Evolutionary conservation across 2,329 filamentous ascomycete species (phyloP).

Genomic region (Hymenoscyphus occultus): DNA sequence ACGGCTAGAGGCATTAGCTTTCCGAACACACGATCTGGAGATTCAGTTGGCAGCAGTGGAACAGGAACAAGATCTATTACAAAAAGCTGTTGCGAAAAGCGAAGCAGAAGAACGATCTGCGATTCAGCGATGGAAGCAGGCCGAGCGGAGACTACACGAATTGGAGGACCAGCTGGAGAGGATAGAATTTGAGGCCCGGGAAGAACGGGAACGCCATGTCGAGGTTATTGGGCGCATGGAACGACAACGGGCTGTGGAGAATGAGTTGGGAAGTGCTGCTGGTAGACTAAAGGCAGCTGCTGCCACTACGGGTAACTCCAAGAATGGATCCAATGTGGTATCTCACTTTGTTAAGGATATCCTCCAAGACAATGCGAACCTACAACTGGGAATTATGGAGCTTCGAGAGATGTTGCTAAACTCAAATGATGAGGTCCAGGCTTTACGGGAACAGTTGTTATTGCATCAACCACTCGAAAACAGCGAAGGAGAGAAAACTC

Average conservation of each 20-base stretch:
- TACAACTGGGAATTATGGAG: constrained; percentile 90
- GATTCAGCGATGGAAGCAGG: constrained; percentile 78
- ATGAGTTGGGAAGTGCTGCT: constrained; percentile 75
- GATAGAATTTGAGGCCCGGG: constrained; percentile 78
- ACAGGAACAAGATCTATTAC: constrained; percentile 72
- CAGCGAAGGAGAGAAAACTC: constrained; percentile 38
- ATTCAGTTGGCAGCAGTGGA: constrained; percentile 76
- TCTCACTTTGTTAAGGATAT: constrained; percentile 96
- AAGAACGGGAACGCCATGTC: constrained; percentile 77
- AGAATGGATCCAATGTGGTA: constrained; percentile 68
- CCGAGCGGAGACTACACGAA: constrained; percentile 73
- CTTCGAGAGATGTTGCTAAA: constrained; percentile 84
- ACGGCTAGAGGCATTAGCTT: constrained; percentile 68
- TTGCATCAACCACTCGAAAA: constrained; percentile 67
- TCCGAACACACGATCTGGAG: constrained; percentile 75
- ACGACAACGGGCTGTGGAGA: constrained; percentile 75
- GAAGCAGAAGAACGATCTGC: constrained; percentile 76
- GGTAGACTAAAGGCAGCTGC: constrained; percentile 76
- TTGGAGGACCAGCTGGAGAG: constrained; percentile 85
- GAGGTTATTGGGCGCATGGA: constrained; percentile 84
- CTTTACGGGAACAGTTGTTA: constrained; percentile 75
- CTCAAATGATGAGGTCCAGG: constrained; percentile 92
- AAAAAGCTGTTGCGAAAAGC: constrained; percentile 62
- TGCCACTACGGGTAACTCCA: constrained; percentile 54
- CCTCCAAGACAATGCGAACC: constrained; percentile 87